Conservation (phyloP, 257 asterid species). For the Anisodus acutangulus region DNA sequence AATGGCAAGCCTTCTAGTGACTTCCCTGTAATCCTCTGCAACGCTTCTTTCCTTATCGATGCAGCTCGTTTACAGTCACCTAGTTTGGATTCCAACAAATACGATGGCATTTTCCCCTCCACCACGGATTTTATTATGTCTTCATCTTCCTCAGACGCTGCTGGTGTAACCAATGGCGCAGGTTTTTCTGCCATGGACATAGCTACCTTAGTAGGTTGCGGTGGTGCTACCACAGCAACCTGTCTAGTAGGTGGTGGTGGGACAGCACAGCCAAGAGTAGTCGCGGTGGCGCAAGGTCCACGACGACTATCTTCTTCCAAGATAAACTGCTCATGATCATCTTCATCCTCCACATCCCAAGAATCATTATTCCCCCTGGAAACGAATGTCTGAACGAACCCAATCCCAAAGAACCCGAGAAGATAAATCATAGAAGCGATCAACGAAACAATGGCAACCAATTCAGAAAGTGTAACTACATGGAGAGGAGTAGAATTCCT, state of each 20-base stretch:
- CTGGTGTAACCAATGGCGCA: conserved; percentile 35
- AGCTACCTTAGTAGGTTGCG: conserved; percentile 32
- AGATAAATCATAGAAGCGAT: conserved; percentile 26
- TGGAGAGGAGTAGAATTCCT: conserved; percentile 28
- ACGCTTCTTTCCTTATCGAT: conserved; percentile 48
- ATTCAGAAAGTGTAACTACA: conserved; percentile 28
- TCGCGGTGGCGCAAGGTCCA: conserved; percentile 34
- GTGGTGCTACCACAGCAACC: conserved; percentile 22
- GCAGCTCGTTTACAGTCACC: conserved; percentile 60
- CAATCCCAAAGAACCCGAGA: conserved; percentile 29
- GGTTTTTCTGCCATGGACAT: conserved; percentile 32
- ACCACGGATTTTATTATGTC: conserved; percentile 47
- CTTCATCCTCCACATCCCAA: conserved; percentile 32
- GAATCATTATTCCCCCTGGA: conserved; percentile 5
- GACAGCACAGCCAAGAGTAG: conserved; percentile 44
- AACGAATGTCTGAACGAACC: conserved; percentile 22
- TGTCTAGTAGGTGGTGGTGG: conserved; percentile 28
- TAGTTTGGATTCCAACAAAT: conserved; percentile 56
- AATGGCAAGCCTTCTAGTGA: conserved; percentile 58
- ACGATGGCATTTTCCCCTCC: conserved; percentile 50
- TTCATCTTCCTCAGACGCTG: conserved; percentile 48
- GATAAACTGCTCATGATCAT: conserved; percentile 18
- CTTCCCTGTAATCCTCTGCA: conserved; percentile 57
- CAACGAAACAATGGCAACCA: conserved; percentile 26
- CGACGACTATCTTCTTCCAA: conserved; percentile 42